Base-by-base conservation (phyloP, 2,329 filamentous ascomycete genomes). In the Juglanconis juglandina region DNA sequence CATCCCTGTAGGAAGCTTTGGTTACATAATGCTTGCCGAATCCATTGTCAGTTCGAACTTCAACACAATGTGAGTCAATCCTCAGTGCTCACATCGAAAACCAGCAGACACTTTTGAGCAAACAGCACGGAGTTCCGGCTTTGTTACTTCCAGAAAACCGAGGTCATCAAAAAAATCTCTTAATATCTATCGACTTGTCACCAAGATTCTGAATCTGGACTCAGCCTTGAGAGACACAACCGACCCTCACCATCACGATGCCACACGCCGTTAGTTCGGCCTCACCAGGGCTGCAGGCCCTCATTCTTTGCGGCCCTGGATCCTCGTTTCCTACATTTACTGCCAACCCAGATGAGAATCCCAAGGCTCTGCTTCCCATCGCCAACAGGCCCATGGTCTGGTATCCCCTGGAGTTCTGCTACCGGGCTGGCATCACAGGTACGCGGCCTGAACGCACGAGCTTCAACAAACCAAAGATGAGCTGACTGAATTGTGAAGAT, bases 321-420 rank as follows among this genome's bases (percentile, higher is more conserved):
- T 90, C 88, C 8, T 92, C 89, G 0, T 89, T 95, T 66, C 87
- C 89, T 50, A 94, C 91, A 1, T 94, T 95, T 72, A 93, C 90
- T 2, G 87, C 89, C 3, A 91, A 88, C 63, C 88, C 90, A 5
- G 87, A 89, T 75, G 88, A 93, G 70, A 87, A 90, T 63, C 90
- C 91, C 9, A 95, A 95, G 75, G 90, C 91, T 9, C 82, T 95
- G 30, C 77, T 95, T 7, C 91, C 91, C 5, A 89, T 95, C 62
- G 91, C 91, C 41, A 95, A 95, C 72, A 78, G 91, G 66, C 91
- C 91, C 1, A 95, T 95, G 91, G 88, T 95, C 50, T 94, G 91
- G 89, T 95, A 95, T 72, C 88, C 91, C 5, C 84, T 95, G 46
- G 90, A 94, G 68, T 94, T 91, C 77, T 94, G 90, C 75, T 90